Evolutionary conservation across 495 filamentous ascomycete genomes (phyloP), one percentile per base, ranked within the genome.

Genomic region (Hypomontagnella submonticulosa): DNA sequence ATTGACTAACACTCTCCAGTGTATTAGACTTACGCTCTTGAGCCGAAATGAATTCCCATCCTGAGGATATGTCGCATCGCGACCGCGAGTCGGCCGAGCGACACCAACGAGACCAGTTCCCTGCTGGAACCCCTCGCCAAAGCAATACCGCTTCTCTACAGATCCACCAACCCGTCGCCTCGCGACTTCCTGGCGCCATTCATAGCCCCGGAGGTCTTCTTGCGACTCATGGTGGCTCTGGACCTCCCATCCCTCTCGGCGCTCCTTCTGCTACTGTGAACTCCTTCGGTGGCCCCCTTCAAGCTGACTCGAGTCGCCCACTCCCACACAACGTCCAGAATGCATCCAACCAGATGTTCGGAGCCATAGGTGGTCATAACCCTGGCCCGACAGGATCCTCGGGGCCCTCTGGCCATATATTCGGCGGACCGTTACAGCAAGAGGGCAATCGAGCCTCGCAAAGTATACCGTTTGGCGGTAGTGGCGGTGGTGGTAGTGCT

Each of bases 131-230:
- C 42, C 87, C 90, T 11, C 91, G 93, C 61, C 91, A 96, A 73
- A 92, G 90, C 74, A 92, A 91, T 65, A 87, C 90, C 10, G 90
- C 88, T 33, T 89, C 92, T 0, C 89, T 97, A 48, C 91, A 91
- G 23, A 85, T 97, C 67, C 93, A 97, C 72, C 93, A 97, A 71
- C 93, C 93, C 2, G 91, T 96, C 47, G 92, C 93, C 41, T 92
- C 90, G 38, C 86, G 91, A 69, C 85, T 92, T 12, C 81, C 91
- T 6, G 89, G 87, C 52, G 87, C 88, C 34, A 93, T 96, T 50
- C 92, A 95, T 70, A 92, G 91, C 36, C 93, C 93, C 10, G 91
- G 92, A 70, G 93, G 93, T 10, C 81, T 97, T 8, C 85, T 96
- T 32, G 89, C 90, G 0, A 92, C 89, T 62, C 84, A 91, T 59